Base-by-base conservation (phyloP, 352 stramenopile genomes). In the Phytophthora sp. region DNA sequence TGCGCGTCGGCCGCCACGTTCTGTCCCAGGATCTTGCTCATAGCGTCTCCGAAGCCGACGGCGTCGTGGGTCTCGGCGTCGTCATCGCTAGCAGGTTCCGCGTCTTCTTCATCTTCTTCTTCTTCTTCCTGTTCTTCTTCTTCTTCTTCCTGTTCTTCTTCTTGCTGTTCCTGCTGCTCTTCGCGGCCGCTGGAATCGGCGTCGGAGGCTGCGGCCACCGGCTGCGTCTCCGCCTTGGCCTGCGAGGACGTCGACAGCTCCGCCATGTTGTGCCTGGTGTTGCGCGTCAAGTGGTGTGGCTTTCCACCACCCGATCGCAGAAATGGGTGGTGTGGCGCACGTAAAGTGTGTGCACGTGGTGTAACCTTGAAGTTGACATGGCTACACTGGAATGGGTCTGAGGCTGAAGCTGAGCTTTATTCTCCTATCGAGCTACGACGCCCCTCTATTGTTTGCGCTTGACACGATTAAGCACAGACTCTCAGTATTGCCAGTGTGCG, bases 1-100 rank as follows among this genome's bases (percentile, higher is more conserved):
- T 84, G 77, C 60, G 79, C 80, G 35, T 92, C 79, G 11, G 77
- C 62, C 1, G 71, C 78, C 30, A 94, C 79, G 30, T 80, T 91
- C 66, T 95, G 87, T 28, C 82, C 69, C 54, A 95, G 39, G 11
- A 95, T 87, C 64, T 95, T 95, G 76, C 75, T 94, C 87, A 95
- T 92, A 35, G 87, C 87, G 44, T 95, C 87, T 20, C 82, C 87
- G 71, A 95, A 93, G 21, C 84, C 87, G 45, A 95, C 86, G 2
- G 82, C 81, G 15, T 89, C 81, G n/a, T 85, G 70, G 10, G 60
- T 59, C 13, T 84, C 79, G 0, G 69, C 68, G 12, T 72, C 73
- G 1, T 72, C 72, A 1, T 77, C 69, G 1, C 79, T 67, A 0
- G 66, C 55, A 0, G 35, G 54, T 18, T 73, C 54, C 11, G 59